Base-by-base conservation (phyloP, 306 rosid genomes). In the Elaeagnus macrophylla region DNA sequence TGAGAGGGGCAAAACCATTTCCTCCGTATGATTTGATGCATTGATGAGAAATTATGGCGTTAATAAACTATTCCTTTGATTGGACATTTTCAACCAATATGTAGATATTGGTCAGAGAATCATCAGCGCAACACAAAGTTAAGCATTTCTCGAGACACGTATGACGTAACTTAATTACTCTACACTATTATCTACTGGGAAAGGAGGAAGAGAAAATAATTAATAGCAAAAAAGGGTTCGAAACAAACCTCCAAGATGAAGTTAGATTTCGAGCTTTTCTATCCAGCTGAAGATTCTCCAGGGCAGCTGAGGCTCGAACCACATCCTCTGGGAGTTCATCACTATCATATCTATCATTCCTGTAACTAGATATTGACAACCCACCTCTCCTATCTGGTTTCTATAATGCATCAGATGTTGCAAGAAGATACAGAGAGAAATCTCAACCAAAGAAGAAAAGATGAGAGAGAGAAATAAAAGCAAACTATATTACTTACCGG, bases 231-330 rank as follows among this genome's bases (percentile, higher is more conserved):
- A 10, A 63, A 19, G 64, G 66, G 52, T 62, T 75, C 16, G 64
- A 67, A 75, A 80, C 83, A 44, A 69, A 93, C 99, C 96, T 77
- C 96, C 99, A 93, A 47, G 99, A 93, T 16, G 99, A 78, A 36
- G 99, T 79, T 73, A 93, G 94, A 81, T 84, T 93, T 69, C 99
- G 82, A 72, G 99, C 94, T 72, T 93, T 93, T 66, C 96, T 78
- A 69, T 93, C 99, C 80, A 93, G 56, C 32, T 93, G 99, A 67
- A 93, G 96, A 72, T 84, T 84, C 79, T 93, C 96, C 81, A 93
- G 37, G 52, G 95, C 96, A 66, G 62, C 67, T 18, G 99, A 91
- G 12, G 96, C 84, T 76, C 84, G 90, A 55, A 82, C 70, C 68
- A 91, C 83, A 57, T 87, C 89, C 37, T 93, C 99, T 0, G 95